These are phyloP conservation scores for Quercus lobata DNA, from an alignment of 331 rosid genomes.

Conservation along the genomic window DNA sequence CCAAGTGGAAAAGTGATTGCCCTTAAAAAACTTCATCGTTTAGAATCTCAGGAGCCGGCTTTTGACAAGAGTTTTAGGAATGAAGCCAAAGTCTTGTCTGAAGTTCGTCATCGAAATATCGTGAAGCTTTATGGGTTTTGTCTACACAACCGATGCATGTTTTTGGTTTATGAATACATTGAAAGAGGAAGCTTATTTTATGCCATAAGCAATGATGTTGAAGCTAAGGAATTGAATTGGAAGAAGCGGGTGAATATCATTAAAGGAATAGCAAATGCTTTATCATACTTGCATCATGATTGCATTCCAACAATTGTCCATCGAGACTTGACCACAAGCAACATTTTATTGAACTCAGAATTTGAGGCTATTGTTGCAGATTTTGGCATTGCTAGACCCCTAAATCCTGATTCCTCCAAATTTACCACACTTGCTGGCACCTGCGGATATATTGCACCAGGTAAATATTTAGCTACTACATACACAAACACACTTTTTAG, in stretches of 20 bases:
- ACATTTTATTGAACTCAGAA: not conserved
- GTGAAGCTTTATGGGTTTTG: constrained; percentile 13
- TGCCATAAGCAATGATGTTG: constrained; percentile 8
- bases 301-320: constrained; percentile 3
- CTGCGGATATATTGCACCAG: constrained; percentile 1
- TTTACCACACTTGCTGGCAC: not conserved
- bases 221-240: constrained; percentile 15
- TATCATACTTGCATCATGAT: constrained; percentile 19
- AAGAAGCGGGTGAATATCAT: constrained; percentile 7
- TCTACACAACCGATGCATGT: not conserved
- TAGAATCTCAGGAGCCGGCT: not conserved
- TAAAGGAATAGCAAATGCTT: constrained; percentile 3
- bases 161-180: constrained; percentile 6
- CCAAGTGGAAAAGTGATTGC: not conserved
- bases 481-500: too few species aligned
- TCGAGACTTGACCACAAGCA: not conserved
- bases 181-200: constrained; percentile 13
- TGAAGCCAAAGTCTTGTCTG: not conserved
- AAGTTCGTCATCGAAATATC: not conserved
- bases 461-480: not conserved
- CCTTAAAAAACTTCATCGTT: not conserved
- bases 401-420: constrained; percentile 13
- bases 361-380: not conserved
- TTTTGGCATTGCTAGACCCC: constrained; percentile 1
- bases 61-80: not conserved